Conservation (phyloP, 192 early-diverging fungal genomes). For the Coemansia sp. region DNA sequence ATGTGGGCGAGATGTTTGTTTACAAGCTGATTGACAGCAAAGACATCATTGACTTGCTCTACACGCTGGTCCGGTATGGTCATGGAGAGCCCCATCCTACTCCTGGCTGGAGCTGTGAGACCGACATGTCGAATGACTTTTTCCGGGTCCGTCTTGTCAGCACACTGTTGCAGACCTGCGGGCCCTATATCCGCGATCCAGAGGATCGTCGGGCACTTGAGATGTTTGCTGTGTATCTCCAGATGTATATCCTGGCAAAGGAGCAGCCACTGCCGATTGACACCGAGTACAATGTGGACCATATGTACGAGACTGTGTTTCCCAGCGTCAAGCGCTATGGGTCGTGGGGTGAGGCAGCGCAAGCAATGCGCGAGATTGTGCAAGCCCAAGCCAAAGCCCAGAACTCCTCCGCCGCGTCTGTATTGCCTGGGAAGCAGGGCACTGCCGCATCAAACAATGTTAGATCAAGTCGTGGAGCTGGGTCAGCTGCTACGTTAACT, state of each 20-base stretch:
- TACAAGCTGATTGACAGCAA: conserved; percentile 79
- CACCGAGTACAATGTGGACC: conserved; percentile 80
- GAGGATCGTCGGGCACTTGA: conserved; percentile 15
- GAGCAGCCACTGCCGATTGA: conserved; percentile 73
- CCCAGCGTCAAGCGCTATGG: conserved; percentile 58
- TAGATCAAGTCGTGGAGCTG: too few relatives aligned
- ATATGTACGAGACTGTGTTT: conserved; percentile 66
- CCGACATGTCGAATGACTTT: conserved; percentile 83
- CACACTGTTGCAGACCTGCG: conserved; percentile 84
- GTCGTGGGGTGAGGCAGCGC: conserved; percentile 78
- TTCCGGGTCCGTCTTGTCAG: conserved; percentile 89
- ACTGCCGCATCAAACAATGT: too few relatives aligned
- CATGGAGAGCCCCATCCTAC: conserved; percentile 65
- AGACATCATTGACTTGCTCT: conserved; percentile 81
- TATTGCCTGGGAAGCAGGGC: too few relatives aligned
- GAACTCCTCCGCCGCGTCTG: background rate
- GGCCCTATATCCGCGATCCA: conserved; percentile 74
- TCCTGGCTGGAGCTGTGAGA: conserved; percentile 52
- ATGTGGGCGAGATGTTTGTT: conserved; percentile 89
- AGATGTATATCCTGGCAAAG: conserved; percentile 90
- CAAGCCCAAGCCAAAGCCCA: conserved; percentile 38
- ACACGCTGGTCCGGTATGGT: conserved; percentile 77
- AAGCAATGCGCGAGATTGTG: conserved; percentile 59
- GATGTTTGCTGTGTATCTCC: conserved; percentile 73
- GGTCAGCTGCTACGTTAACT: too few relatives aligned